Conservation (phyloP, 306 rosid genomes). For the Nissolia schottii region DNA sequence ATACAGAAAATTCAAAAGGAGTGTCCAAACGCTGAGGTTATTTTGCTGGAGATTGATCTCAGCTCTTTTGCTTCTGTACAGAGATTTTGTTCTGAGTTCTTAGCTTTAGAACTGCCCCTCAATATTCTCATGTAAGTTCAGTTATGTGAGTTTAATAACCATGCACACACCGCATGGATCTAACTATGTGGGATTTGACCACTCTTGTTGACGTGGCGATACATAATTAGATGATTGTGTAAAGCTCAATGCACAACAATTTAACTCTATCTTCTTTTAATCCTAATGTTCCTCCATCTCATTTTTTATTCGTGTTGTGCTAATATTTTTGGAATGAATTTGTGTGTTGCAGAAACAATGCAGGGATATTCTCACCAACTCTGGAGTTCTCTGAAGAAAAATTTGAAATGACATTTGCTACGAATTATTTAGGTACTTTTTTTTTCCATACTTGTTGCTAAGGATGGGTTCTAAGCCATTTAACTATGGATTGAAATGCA, state of each 20-base stretch:
- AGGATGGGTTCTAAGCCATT: neutral
- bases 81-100: constrained; percentile 63
- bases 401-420: constrained; percentile 94
- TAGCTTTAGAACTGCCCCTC: constrained; percentile 69
- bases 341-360: constrained; percentile 74
- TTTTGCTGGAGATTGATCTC: constrained; percentile 76
- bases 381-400: constrained; percentile 91
- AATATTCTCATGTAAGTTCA: constrained; percentile 80
- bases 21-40: constrained; percentile 67
- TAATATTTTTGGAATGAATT: constrained; percentile 3
- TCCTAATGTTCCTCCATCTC: neutral
- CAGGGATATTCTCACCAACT: constrained; percentile 69
- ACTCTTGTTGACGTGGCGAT: no score
- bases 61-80: constrained; percentile 81
- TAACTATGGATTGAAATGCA: neutral
- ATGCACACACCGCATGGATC: no score
- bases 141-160: no score
- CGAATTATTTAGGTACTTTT: constrained; percentile 80
- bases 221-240: no score
- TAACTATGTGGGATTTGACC: no score
- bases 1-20: constrained; percentile 59
- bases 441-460: neutral
- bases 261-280: no score
- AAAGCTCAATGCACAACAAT: no score
- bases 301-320: neutral